phyloP scores from a whole-genome alignment of 495 filamentous ascomycete genomes.

The Aspergillus ellipticus region DNA sequence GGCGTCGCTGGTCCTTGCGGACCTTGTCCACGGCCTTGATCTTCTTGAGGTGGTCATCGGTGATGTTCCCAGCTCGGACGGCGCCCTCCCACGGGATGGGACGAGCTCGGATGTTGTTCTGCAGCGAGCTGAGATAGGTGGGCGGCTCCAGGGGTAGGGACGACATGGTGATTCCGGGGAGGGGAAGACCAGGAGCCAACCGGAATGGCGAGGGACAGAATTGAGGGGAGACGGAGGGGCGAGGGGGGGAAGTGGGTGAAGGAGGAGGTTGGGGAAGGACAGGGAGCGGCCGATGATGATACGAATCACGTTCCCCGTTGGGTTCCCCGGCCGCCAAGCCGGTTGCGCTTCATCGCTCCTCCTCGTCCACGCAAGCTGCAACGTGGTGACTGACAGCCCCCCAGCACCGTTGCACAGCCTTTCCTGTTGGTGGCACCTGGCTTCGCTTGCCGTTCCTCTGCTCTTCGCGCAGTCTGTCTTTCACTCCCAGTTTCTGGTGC shows the following conservation, averaged over 20 bases:
- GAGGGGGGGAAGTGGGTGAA: not conserved
- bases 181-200: not conserved
- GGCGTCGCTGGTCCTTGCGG: conserved; percentile 77
- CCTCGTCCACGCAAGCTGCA: conserved; percentile 24
- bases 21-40: conserved; percentile 98
- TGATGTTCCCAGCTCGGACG: conserved; percentile 88
- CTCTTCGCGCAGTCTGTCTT: conserved; percentile 1
- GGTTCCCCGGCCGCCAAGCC: conserved; percentile 17
- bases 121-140: conserved; percentile 82
- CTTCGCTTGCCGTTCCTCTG: not conserved
- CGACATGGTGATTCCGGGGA: conserved; percentile 17
- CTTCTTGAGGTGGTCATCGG: conserved; percentile 88
- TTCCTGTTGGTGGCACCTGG: not conserved
- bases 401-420: not conserved
- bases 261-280: not conserved
- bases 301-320: conserved; percentile 4
- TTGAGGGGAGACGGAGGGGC: conserved; percentile 3
- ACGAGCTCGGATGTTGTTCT: conserved; percentile 89
- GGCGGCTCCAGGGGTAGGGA: conserved; percentile 87
- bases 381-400: conserved; percentile 7
- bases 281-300: conserved; percentile 2
- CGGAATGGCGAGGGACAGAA: not conserved
- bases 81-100: conserved; percentile 98
- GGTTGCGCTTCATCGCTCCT: conserved; percentile 8
- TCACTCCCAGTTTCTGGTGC: conserved; percentile 5